Conservation (phyloP, 2,329 filamentous ascomycete genomes). For the Cercospora sp. region DNA sequence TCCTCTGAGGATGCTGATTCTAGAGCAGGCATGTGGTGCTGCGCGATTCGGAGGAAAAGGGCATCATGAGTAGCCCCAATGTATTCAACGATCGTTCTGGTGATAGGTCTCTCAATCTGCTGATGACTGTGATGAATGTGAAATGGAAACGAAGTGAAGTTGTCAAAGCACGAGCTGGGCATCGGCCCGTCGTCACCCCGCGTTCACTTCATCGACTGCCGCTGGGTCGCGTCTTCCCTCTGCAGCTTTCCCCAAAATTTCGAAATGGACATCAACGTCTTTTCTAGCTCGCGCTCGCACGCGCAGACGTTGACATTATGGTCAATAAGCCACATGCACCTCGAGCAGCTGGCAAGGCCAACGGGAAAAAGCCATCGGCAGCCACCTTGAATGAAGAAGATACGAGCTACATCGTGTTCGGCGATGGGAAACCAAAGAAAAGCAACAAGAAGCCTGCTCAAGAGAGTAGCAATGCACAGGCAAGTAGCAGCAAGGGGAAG, state of each 20-base stretch:
- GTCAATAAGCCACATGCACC: conserved; percentile 54
- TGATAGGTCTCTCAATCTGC: background rate
- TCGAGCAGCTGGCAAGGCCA: conserved; percentile 44
- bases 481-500: conserved; percentile 18
- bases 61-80: background rate
- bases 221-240: conserved; percentile 9
- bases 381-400: conserved; percentile 48
- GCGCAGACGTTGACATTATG: conserved; percentile 37
- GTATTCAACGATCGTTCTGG: background rate
- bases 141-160: background rate
- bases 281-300: background rate
- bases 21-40: background rate
- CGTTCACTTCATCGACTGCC: conserved; percentile 1
- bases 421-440: conserved; percentile 47
- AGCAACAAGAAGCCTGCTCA: conserved; percentile 42
- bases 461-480: conserved; percentile 15
- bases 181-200: conserved; percentile 2
- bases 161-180: background rate
- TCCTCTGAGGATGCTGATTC: background rate
- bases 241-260: conserved; percentile 4
- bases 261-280: conserved; percentile 15
- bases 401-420: conserved; percentile 53
- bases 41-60: background rate
- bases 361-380: conserved; percentile 38
- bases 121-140: background rate